phyloP scores from a whole-genome alignment of 2,329 filamentous ascomycete genomes.

The Clonostachys sp. region DNA sequence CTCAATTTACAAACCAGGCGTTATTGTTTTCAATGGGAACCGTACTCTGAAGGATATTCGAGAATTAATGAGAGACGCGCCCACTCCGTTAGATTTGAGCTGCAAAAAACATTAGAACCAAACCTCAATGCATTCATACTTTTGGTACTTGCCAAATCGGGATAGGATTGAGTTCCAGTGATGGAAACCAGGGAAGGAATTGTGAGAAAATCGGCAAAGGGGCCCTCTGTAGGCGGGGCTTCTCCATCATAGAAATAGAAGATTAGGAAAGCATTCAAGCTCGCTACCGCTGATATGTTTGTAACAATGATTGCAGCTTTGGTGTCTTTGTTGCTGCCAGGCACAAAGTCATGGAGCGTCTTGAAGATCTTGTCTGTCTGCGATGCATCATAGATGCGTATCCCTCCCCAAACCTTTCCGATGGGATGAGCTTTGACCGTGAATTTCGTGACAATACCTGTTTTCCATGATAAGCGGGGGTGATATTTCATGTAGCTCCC shows the following conservation, averaged over 20 bases:
- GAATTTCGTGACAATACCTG: slow-evolving; percentile 24
- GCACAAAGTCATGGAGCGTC: slow-evolving; percentile 22
- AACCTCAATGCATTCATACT: not conserved
- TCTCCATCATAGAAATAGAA: slow-evolving; percentile 27
- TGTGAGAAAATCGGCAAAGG: slow-evolving; percentile 22
- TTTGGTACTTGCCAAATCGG: slow-evolving; percentile 15
- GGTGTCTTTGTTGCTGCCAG: slow-evolving; percentile 13
- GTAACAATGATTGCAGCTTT: slow-evolving; percentile 22
- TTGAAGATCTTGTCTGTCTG: slow-evolving; percentile 19
- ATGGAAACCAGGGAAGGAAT: slow-evolving; percentile 13
- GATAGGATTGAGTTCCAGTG: slow-evolving; percentile 19
- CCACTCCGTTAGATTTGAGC: slow-evolving; percentile 9
- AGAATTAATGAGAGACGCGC: slow-evolving; percentile 5
- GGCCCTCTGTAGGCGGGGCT: slow-evolving; percentile 14
- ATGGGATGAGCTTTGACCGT: slow-evolving; percentile 20
- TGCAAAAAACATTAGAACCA: not conserved
- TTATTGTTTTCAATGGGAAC: not conserved
- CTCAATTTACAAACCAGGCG: not conserved
- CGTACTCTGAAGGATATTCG: slow-evolving; percentile 11
- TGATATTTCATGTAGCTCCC: not conserved
- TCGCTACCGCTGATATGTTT: slow-evolving; percentile 8
- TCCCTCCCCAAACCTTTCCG: slow-evolving; percentile 29
- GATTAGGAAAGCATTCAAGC: slow-evolving; percentile 13
- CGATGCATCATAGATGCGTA: slow-evolving; percentile 18
- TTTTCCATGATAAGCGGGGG: not conserved